These are phyloP conservation scores for Melaleuca quinquenervia DNA, from an alignment of 345 rosid genomes.

Conservation along the genomic window DNA sequence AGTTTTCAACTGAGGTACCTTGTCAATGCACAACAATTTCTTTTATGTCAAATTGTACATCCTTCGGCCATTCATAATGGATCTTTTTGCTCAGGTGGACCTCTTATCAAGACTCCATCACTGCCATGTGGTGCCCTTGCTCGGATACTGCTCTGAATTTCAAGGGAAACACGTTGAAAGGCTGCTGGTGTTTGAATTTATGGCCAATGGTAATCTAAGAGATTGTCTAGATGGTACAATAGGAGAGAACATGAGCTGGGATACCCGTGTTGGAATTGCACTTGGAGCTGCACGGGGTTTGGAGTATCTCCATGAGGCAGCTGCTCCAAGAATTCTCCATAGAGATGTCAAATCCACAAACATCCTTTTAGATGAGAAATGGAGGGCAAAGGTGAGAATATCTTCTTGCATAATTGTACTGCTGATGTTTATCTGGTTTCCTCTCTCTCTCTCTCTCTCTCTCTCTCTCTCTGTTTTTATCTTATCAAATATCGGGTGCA, in stretches of 20 bases:
- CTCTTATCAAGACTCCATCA: conserved; percentile 83
- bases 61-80: not conserved
- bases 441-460: not conserved
- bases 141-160: conserved; percentile 82
- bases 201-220: conserved; percentile 77
- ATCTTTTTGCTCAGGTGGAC: conserved; percentile 49
- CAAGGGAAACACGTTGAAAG: conserved; percentile 71
- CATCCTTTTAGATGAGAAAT: conserved; percentile 73
- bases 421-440: not conserved
- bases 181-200: conserved; percentile 77
- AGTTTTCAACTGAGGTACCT: conserved; percentile 68
- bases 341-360: conserved; percentile 95
- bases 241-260: conserved; percentile 73
- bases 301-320: conserved; percentile 98
- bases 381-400: conserved; percentile 82
- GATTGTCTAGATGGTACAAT: conserved; percentile 62
- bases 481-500: not conserved
- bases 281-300: conserved; percentile 97
- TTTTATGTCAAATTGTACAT: not conserved
- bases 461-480: not conserved
- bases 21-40: not conserved
- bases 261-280: conserved; percentile 69
- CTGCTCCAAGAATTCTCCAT: conserved; percentile 95
- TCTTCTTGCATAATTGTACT: not conserved
- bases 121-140: conserved; percentile 84